These are phyloP conservation scores for Solanum infundibuliforme DNA, from an alignment of 257 asterid species.

Conservation along the genomic window DNA sequence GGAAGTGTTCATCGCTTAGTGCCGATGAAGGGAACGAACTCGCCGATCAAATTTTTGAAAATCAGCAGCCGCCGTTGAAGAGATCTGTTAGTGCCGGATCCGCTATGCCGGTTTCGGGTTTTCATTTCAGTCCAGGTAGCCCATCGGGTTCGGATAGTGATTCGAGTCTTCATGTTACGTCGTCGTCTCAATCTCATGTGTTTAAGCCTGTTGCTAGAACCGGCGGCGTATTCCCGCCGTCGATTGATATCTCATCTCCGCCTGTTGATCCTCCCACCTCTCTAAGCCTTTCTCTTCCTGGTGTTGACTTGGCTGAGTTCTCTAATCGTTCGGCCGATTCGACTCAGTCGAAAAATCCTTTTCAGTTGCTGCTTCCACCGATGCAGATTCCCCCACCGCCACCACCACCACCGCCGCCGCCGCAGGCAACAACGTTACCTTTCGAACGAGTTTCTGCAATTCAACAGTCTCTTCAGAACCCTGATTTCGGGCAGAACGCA, in stretches of 20 bases:
- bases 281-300: constrained; percentile 76
- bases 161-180: constrained; percentile 30
- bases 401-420: constrained; percentile 2
- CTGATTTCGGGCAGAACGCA: neutral
- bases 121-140: constrained; percentile 47
- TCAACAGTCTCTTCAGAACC: neutral
- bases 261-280: constrained; percentile 53
- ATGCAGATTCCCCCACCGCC: constrained; percentile 4
- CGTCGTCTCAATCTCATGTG: constrained; percentile 15
- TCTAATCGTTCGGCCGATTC: constrained; percentile 13
- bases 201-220: constrained; percentile 47
- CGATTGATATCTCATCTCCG: constrained; percentile 27
- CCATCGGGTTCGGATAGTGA: constrained; percentile 84
- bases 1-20: constrained; percentile 56
- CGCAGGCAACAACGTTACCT: neutral
- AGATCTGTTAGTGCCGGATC: constrained; percentile 84
- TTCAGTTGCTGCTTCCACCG: constrained; percentile 9
- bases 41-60: constrained; percentile 1
- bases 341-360: constrained; percentile 9
- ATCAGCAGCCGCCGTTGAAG: constrained; percentile 40
- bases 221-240: constrained; percentile 20
- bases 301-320: constrained; percentile 30
- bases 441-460: neutral
- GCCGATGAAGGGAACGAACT: constrained; percentile 32
- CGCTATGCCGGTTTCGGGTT: constrained; percentile 29